Conservation (phyloP, 768 basidiomycete genomes). For the Boletus fagicola region DNA sequence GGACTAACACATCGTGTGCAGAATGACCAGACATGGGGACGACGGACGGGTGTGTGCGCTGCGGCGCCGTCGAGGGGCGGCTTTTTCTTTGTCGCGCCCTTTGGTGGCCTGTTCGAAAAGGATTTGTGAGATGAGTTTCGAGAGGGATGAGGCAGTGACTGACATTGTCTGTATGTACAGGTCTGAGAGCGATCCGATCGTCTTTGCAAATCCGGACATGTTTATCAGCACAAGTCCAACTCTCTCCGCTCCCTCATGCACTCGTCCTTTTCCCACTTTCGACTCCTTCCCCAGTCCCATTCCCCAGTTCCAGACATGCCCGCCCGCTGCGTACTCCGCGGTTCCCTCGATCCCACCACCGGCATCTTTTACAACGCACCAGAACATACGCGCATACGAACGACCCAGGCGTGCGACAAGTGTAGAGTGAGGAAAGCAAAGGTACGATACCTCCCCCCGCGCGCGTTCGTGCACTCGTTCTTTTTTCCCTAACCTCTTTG, state of each 20-base stretch:
- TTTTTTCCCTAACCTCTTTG: background rate
- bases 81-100: constrained; percentile 26
- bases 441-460: constrained; percentile 34
- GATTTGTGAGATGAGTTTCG: no score
- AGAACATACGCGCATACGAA: constrained; percentile 64
- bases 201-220: no score
- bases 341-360: constrained; percentile 61
- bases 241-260: background rate
- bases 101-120: constrained; percentile 24
- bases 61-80: background rate
- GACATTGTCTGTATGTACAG: no score
- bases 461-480: background rate
- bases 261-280: background rate
- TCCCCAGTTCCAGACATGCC: background rate
- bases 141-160: no score
- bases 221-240: background rate
- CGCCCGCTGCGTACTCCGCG: constrained; percentile 42
- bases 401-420: constrained; percentile 74
- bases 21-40: no score
- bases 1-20: no score
- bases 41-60: constrained; percentile 21
- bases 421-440: constrained; percentile 73
- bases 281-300: background rate
- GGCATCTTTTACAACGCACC: constrained; percentile 66
- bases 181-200: no score